phyloP scores from a whole-genome alignment of 306 rosid genomes.

The Trichosanthes truncata region DNA sequence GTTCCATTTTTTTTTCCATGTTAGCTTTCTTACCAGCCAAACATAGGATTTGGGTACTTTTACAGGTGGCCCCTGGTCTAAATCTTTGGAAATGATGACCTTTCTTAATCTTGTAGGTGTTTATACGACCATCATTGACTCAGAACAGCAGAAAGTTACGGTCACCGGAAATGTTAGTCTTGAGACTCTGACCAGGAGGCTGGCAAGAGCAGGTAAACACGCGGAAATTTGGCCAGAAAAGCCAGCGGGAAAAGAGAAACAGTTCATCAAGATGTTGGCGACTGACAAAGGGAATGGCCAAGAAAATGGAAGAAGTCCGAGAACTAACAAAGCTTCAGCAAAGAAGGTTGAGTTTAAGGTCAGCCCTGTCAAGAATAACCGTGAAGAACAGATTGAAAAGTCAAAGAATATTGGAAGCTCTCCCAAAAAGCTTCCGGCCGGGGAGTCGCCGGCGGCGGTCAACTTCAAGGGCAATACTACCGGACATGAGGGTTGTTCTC shows the following conservation, averaged over 20 bases:
- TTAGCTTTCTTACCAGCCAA: neutral
- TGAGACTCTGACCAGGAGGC: constrained; percentile 52
- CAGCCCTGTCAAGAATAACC: constrained; percentile 7
- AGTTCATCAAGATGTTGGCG: constrained; percentile 24
- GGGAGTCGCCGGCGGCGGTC: constrained; percentile 5
- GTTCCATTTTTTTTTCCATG: neutral
- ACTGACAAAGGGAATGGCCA: constrained; percentile 20
- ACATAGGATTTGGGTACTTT: neutral
- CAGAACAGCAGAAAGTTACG: constrained; percentile 57
- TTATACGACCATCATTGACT: constrained; percentile 53
- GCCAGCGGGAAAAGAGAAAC: constrained; percentile 24
- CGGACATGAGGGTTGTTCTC: constrained; percentile 12
- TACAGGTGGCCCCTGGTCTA: neutral
- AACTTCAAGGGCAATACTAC: neutral
- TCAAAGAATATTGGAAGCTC: constrained; percentile 14
- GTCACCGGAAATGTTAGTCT: constrained; percentile 54
- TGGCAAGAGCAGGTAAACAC: constrained; percentile 52
- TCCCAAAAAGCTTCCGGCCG: constrained; percentile 18
- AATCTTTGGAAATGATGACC: neutral
- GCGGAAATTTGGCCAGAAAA: constrained; percentile 73
- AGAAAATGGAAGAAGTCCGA: constrained; percentile 22
- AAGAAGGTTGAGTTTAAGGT: constrained; percentile 25
- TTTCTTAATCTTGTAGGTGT: constrained; percentile 38
- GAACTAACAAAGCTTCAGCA: constrained; percentile 13
- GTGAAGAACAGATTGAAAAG: constrained; percentile 14